Base-by-base conservation (phyloP, 371 early-diverging fungal species). In the Syncephalis plumigaleata region DNA sequence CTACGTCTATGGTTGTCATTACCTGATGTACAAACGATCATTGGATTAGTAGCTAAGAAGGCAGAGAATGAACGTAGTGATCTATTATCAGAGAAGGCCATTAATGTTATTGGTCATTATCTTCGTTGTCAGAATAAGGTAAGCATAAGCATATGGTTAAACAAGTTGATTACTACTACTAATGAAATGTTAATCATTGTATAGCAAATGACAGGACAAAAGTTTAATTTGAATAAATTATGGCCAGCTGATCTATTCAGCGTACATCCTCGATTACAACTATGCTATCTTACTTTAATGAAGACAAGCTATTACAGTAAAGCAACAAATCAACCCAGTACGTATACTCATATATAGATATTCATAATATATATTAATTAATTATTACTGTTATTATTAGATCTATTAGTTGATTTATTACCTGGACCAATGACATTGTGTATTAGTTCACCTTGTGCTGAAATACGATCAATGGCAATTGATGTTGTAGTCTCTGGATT, bases 221-320 rank as follows among this genome's bases (percentile, higher is more conserved):
- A 77, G 45, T 77, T 85, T 42, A 82, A 85, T 54, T 65, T 73
- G 26, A 75, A 76, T 38, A 82, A 79, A 44, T 69, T 87, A 24
- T 68, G 84, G n/a, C 84, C 84, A 3, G 51, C 64, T 3, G 73
- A 82, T 52, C 70, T 80, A 27, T 54, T 67, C 3, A 54, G 61
- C 15, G 61, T 71, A 9, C 27, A 46, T 21, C 17, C 24, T 25
- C 47, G 37, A 27, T 21, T 47, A 36, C 15, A 11, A 26, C 13
- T 51, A 15, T 68, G 75, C 49, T 47, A 82, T 16, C 47, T 87
- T 17, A 70, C 70, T 18, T 61, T 84, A 36, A 52, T 86, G 25
- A 46, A 67, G 22, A 68, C 67, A 23, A 53, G 76, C 36, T 69
- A 67, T 16, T 72, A 74, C 44, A 81, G 84, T 46, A 73, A 77